These are phyloP conservation scores for Digitaria exilis DNA, from an alignment of 202 grass and related monocot genomes.

Conservation along the genomic window DNA sequence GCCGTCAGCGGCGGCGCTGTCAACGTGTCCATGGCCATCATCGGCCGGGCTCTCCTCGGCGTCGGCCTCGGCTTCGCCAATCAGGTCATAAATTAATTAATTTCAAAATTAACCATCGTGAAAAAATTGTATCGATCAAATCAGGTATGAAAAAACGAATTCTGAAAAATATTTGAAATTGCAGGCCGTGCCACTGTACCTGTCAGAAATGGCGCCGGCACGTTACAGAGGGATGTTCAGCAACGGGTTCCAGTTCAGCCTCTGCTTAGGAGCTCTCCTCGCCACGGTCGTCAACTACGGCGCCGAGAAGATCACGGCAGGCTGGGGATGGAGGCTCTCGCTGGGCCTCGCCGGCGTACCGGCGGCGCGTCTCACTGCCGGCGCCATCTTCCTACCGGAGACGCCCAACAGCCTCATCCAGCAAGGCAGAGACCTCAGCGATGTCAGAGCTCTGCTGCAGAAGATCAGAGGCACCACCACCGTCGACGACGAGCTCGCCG, in stretches of 20 bases:
- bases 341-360: constrained; percentile 49
- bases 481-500: constrained; percentile 54
- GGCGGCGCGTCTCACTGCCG: constrained; percentile 45
- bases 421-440: constrained; percentile 20
- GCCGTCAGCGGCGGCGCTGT: constrained; percentile 46
- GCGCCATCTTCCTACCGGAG: constrained; percentile 63
- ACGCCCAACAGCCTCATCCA: constrained; percentile 70
- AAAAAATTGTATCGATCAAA: no score
- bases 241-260: constrained; percentile 64
- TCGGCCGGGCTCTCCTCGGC: constrained; percentile 58
- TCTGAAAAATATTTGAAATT: no score
- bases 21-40: constrained; percentile 51
- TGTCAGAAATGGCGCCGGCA: constrained; percentile 62
- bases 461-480: constrained; percentile 49
- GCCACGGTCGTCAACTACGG: constrained; percentile 55
- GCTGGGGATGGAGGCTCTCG: constrained; percentile 68
- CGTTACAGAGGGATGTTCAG: constrained; percentile 57
- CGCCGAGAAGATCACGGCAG: constrained; percentile 49
- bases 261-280: constrained; percentile 44
- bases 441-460: constrained; percentile 30
- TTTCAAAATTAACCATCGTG: no score
- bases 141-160: no score
- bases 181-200: constrained; percentile 67
- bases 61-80: constrained; percentile 63
- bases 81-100: no score